These are phyloP conservation scores for Serendipita vermifera DNA, from an alignment of 768 basidiomycete genomes.

Conservation along the genomic window DNA sequence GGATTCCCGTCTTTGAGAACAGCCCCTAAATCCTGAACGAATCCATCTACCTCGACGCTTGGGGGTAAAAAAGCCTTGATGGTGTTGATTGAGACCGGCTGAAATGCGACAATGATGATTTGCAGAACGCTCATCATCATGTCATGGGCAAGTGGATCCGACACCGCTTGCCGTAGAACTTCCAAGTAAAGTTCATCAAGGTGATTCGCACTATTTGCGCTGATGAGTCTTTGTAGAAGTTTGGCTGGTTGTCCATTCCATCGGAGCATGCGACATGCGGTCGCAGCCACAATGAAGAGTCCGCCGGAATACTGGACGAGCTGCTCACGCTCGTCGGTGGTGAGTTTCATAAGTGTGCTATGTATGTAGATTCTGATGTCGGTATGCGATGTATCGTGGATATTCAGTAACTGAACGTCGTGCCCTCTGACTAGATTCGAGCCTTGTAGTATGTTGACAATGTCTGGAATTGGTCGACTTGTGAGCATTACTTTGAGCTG, in stretches of 20 bases:
- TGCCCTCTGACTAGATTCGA: background rate
- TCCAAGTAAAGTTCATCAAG: background rate
- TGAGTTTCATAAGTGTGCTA: background rate
- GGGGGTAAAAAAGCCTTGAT: background rate
- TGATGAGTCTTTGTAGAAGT: background rate
- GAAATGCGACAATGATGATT: background rate
- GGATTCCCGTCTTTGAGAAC: constrained; percentile 6
- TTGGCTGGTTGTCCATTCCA: background rate
- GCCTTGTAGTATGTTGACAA: background rate
- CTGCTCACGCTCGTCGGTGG: background rate
- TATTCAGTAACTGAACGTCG: background rate
- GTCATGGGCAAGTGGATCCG: background rate
- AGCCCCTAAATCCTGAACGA: background rate
- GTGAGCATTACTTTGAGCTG: constrained; percentile 1
- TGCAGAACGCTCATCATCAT: background rate
- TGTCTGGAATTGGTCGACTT: background rate
- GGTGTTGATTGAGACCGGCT: background rate
- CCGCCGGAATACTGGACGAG: background rate
- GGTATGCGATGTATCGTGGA: background rate
- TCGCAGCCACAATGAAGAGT: background rate
- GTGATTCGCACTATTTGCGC: background rate
- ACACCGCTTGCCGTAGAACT: background rate
- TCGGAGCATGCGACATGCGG: background rate
- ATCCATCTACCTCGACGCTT: background rate
- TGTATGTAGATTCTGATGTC: background rate